A percentile compares a stretch with the other conserved stretches of the same genome.
phyloP scores from a whole-genome alignment of 2,329 filamentous ascomycete species.

The Fusarium musae region DNA sequence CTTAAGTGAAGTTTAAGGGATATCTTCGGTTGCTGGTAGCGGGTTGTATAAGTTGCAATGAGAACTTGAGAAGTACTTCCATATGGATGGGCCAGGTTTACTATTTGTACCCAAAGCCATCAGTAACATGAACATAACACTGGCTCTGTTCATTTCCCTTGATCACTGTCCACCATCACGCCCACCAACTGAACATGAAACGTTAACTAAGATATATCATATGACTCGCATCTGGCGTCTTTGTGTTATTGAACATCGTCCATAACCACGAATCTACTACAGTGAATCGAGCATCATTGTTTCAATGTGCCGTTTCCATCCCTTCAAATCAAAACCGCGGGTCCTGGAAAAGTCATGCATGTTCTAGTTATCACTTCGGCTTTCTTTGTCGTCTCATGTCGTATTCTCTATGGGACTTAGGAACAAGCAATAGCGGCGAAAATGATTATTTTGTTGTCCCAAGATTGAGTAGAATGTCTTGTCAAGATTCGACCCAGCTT shows the following conservation, averaged over 20 bases:
- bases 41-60: not conserved
- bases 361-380: too few species aligned
- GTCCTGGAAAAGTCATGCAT: not conserved
- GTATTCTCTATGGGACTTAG: rapidly evolving
- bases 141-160: not conserved
- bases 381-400: rapidly evolving
- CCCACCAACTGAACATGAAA: rapidly evolving
- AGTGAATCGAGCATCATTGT: not conserved
- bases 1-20: rapidly evolving
- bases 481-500: rapidly evolving
- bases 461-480: not conserved
- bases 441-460: too few species aligned
- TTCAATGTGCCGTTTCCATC: not conserved
- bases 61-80: too few species aligned
- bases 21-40: too few species aligned
- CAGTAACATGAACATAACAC: not conserved
- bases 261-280: not conserved
- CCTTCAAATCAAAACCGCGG: rapidly evolving
- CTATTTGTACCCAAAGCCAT: not conserved
- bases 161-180: rapidly evolving
- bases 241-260: not conserved
- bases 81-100: too few species aligned
- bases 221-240: not conserved
- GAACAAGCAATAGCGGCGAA: not conserved
- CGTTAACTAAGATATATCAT: rapidly evolving